Evolutionary conservation across 805 yeast species (phyloP).

Genomic region (Candida anglica): DNA sequence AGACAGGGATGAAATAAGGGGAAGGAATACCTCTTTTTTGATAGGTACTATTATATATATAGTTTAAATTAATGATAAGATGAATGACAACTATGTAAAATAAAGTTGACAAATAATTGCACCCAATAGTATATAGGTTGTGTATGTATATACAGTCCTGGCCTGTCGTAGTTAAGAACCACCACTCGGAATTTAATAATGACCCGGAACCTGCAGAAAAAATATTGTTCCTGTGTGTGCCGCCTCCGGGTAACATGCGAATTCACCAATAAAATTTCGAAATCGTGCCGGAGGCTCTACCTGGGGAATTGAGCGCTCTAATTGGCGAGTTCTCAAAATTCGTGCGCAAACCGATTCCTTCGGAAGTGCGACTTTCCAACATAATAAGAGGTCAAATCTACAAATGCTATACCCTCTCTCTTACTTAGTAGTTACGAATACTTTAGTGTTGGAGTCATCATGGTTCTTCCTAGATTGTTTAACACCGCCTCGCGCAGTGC

Average conservation of each 20-base stretch:
- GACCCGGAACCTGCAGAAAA: no score
- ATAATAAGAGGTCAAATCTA: conserved; percentile 2
- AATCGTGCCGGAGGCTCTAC: conserved; percentile 14
- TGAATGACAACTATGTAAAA: no score
- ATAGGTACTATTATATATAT: no score
- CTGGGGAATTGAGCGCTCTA: conserved; percentile 13
- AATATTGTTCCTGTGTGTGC: no score
- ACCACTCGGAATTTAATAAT: no score
- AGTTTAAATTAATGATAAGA: no score
- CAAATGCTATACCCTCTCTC: not conserved
- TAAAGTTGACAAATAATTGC: no score
- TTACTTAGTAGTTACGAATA: conserved; percentile 2
- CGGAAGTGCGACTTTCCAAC: conserved; percentile 4
- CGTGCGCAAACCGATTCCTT: conserved; percentile 4
- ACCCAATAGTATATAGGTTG: no score
- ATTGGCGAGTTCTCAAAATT: conserved; percentile 13
- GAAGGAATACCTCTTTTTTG: not conserved
- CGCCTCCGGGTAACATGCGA: conserved; percentile 4
- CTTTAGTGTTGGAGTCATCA: conserved; percentile 14
- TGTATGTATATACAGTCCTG: no score
- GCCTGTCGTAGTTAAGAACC: no score
- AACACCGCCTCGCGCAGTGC: conserved; percentile 73
- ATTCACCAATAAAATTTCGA: conserved; percentile 19
- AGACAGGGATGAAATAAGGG: not conserved
- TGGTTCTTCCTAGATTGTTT: conserved; percentile 56